phyloP scores from a whole-genome alignment of 2,329 filamentous ascomycete species.

The Cephalotrichum gorgonifer region DNA sequence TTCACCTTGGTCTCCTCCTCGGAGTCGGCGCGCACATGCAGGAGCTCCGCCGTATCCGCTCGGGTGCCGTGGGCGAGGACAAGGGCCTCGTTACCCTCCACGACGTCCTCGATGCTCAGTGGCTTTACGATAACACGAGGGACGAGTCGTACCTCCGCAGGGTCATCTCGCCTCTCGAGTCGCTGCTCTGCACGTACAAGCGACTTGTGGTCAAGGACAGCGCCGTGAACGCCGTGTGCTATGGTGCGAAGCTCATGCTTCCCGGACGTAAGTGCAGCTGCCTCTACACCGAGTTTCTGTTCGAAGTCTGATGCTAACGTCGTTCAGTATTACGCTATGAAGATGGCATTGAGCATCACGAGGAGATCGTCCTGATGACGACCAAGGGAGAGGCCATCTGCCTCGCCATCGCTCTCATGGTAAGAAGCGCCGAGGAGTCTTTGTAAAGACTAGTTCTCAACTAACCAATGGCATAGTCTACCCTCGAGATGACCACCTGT shows the following conservation, averaged over 20 bases:
- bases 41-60: conserved; percentile 86
- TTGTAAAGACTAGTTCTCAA: not conserved
- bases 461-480: conserved; percentile 39
- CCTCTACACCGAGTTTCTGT: not conserved
- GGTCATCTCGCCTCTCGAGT: conserved; percentile 89
- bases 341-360: conserved; percentile 81
- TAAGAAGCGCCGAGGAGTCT: not conserved
- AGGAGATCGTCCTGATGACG: conserved; percentile 96
- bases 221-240: conserved; percentile 88
- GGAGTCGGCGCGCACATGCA: conserved; percentile 97
- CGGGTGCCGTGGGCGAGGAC: conserved; percentile 88
- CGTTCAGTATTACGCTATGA: conserved; percentile 72
- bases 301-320: not conserved
- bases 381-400: conserved; percentile 99
- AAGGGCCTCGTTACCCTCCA: conserved; percentile 87
- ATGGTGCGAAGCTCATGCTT: conserved; percentile 98
- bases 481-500: conserved; percentile 91
- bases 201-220: conserved; percentile 86
- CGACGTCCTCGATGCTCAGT: conserved; percentile 81
- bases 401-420: conserved; percentile 90
- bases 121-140: conserved; percentile 88
- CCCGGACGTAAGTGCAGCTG: conserved; percentile 46
- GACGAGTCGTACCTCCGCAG: conserved; percentile 87
- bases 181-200: conserved; percentile 86
- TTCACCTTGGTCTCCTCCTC: conserved; percentile 68